Base-by-base conservation (phyloP, 257 asterid genomes). In the Verbascum thapsus region DNA sequence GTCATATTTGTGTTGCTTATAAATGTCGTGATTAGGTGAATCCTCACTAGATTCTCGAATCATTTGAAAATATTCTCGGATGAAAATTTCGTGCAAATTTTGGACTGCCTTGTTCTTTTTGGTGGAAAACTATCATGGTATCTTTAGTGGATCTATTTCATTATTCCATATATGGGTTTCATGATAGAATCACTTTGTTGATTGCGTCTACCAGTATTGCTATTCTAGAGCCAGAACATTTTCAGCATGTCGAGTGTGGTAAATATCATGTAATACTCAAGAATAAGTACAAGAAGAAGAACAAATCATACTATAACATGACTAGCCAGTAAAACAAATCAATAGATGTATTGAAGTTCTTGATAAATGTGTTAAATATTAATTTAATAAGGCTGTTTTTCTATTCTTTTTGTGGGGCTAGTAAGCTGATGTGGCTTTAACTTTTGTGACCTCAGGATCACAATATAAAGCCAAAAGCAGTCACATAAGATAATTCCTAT, bases 131-230 rank as follows among this genome's bases (percentile, higher is more conserved):
- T 13, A 42, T 16, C 30, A 32, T 61, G 40, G 43, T 32, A 32
- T 34, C 17, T 35, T 32, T 17, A 9, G 1, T n/a, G 35, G 12
- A 1, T 16, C 13, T 35, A 1, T 47, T 34, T 47, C 58, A 32
- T 42, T 22, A 13, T 47, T 26, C 47, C 37, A 34, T 58, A 32
- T 40, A 11, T 23, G 51, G 2, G 32, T 26, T 26, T 19, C 22
- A 6, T 63, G 43, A 53, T 52, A 26, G 43, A 32, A 61, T 45
- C 10, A 22, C 7, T 38, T 13, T 37, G 22, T 40, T 42, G 61
- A n/a, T 41, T 20, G 42, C 12, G 32, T 26, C 42, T 32, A n/a
- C 5, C 38, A 12, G 37, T 26, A 12, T 18, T 19, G 20, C 13
- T 50, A 20, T 63, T 38, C 3, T 63, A 19, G 11, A 11, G 18